These are phyloP conservation scores for Neophaeococcomyces aloes DNA, from an alignment of 2,329 filamentous ascomycete species.

Conservation along the genomic window DNA sequence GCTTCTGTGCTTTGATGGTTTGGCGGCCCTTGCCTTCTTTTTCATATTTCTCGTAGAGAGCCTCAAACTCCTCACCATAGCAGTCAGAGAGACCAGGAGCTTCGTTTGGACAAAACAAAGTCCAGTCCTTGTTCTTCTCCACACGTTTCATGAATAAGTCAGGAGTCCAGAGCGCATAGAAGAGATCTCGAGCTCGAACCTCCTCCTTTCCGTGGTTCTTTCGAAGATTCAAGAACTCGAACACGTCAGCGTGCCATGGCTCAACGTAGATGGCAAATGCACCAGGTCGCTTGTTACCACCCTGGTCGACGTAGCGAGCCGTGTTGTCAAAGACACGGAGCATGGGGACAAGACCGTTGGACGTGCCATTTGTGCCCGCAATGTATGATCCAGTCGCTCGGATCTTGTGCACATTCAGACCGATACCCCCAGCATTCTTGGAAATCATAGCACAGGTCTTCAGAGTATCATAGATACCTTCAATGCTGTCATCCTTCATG, in stretches of 20 bases:
- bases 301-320: constrained; percentile 94
- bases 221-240: constrained; percentile 91
- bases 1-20: constrained; percentile 94
- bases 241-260: constrained; percentile 97
- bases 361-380: constrained; percentile 93
- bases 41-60: constrained; percentile 85
- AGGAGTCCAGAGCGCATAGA: constrained; percentile 96
- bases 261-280: constrained; percentile 98
- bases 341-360: constrained; percentile 96
- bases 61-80: constrained; percentile 95
- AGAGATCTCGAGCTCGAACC: constrained; percentile 88
- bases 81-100: constrained; percentile 90
- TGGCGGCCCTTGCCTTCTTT: constrained; percentile 74
- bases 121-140: constrained; percentile 93
- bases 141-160: constrained; percentile 99
- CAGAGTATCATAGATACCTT: constrained; percentile 96
- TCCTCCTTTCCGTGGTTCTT: constrained; percentile 99
- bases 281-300: constrained; percentile 97
- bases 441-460: constrained; percentile 99
- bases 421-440: constrained; percentile 97
- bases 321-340: constrained; percentile 99
- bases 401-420: constrained; percentile 91
- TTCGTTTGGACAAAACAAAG: constrained; percentile 95
- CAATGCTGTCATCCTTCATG: constrained; percentile 99
- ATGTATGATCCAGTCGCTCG: constrained; percentile 97